phyloP scores from a whole-genome alignment of 495 filamentous ascomycete genomes.

The Aspergillus egyptiacus region DNA sequence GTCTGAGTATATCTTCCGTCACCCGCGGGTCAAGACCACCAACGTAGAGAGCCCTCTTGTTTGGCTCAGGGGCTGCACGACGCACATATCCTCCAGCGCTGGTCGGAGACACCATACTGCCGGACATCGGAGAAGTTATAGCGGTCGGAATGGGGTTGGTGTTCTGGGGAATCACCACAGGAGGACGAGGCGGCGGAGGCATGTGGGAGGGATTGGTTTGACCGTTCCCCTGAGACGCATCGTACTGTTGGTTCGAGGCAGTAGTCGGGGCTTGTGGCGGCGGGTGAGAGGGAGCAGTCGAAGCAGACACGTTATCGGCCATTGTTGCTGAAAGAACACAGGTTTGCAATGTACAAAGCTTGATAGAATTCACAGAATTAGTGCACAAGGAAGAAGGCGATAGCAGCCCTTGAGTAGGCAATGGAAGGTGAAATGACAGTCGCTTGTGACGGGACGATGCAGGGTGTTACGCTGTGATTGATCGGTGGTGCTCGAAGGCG shows the following conservation, averaged over 20 bases:
- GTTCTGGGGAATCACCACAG: constrained; percentile 89
- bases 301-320: constrained; percentile 58
- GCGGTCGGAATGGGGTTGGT: constrained; percentile 93
- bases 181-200: constrained; percentile 86
- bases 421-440: constrained; percentile 18
- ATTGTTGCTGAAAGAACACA: constrained; percentile 41
- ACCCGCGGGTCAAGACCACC: constrained; percentile 92
- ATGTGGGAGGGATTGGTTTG: constrained; percentile 66
- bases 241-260: constrained; percentile 65
- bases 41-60: constrained; percentile 96
- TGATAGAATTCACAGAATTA: constrained; percentile 17
- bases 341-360: constrained; percentile 17
- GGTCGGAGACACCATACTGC: constrained; percentile 73
- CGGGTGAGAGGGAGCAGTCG: constrained; percentile 51
- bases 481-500: constrained; percentile 21
- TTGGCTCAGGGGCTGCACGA: constrained; percentile 92
- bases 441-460: constrained; percentile 22
- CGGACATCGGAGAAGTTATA: constrained; percentile 80
- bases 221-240: constrained; percentile 58
- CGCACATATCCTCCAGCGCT: constrained; percentile 76
- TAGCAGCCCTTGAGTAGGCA: constrained; percentile 14
- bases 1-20: constrained; percentile 91
- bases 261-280: constrained; percentile 60
- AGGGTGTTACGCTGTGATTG: constrained; percentile 25
- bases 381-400: constrained; percentile 16